Evolutionary conservation across 495 filamentous ascomycete genomes (phyloP), one percentile per base, ranked within the genome.

Genomic region (Astrothelium macrocarpum): DNA sequence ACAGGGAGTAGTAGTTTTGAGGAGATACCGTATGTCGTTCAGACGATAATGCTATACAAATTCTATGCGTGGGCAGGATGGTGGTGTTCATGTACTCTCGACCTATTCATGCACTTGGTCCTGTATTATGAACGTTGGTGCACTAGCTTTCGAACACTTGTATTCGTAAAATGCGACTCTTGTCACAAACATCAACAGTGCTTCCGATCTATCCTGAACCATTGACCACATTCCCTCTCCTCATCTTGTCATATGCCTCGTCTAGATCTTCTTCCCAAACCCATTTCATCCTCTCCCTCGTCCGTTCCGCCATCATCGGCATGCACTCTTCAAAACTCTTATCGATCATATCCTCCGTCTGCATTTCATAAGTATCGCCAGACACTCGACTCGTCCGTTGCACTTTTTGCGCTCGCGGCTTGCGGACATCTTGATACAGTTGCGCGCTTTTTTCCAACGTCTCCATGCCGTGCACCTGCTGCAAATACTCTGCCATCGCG

Each of bases 381-480:
- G 75, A 70, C 20, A 74, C 69, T 2, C 75, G 67, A 31, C 71
- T 69, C 7, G 73, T 76, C 32, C 69, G 64, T 59, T 78, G 77
- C 25, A 71, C 67, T 49, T 73, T 72, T 63, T 76, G 72, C 10
- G 76, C 73, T 29, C 77, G 71, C 0, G 77, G 76, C 3, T 75
- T 62, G 2, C 77, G 72, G 1, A 78, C 74, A n/a, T 63, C 59
- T 68, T 79, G 75, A 56, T 79, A 78, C 1, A 79, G 68, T 14
- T 66, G 43, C 62, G 73, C 73, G 59, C 67, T 77, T n/a, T 49
- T 10, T n/a, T 66, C 56, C 20, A 76, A 63, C 29, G 66, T 39
- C 46, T 53, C 9, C 59, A 53, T 76, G 49, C 49, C 49, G 32
- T 66, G 67, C 31, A 29, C 28, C 7, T 61, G 56, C 39, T 20